Conservation (phyloP, 2,329 filamentous ascomycete species). For the Aciculosporium take region DNA sequence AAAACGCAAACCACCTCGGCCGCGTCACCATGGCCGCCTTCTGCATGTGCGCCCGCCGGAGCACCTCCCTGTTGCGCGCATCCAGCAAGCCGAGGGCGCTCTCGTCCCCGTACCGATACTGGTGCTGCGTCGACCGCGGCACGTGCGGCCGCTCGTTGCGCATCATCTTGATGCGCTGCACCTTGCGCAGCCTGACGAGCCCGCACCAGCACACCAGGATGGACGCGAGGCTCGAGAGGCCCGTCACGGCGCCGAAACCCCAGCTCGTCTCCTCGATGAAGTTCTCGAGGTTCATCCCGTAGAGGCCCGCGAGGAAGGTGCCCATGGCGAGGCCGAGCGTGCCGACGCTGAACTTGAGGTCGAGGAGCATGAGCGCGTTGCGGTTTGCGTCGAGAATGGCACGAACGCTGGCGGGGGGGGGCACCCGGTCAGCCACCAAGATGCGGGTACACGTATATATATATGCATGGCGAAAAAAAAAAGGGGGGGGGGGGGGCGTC, state of each 20-base stretch:
- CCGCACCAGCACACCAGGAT: slow-evolving; percentile 72
- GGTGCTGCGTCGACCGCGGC: slow-evolving; percentile 21
- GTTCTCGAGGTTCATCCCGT: slow-evolving; percentile 98
- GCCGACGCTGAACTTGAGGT: slow-evolving; percentile 90
- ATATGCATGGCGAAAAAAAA: too few species aligned
- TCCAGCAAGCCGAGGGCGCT: slow-evolving; percentile 37
- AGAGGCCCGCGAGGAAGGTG: slow-evolving; percentile 94
- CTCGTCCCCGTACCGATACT: slow-evolving; percentile 22
- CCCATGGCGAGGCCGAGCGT: slow-evolving; percentile 90
- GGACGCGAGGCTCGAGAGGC: slow-evolving; percentile 56
- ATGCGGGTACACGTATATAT: too few species aligned
- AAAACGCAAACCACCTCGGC: slow-evolving; percentile 15
- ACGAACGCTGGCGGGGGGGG: slow-evolving; percentile 65
- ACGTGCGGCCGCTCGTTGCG: slow-evolving; percentile 26
- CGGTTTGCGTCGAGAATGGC: slow-evolving; percentile 96
- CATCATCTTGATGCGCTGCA: slow-evolving; percentile 80
- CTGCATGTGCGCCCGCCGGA: slow-evolving; percentile 36
- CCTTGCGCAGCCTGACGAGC: slow-evolving; percentile 65
- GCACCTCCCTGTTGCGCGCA: slow-evolving; percentile 38
- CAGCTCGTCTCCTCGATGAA: slow-evolving; percentile 90
- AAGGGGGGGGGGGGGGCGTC: not conserved
- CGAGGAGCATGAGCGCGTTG: slow-evolving; percentile 93
- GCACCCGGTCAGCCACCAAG: too few species aligned
- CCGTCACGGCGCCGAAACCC: slow-evolving; percentile 68
- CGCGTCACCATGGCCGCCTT: slow-evolving; percentile 26